Evolutionary conservation across 2,329 filamentous ascomycete species (phyloP), one percentile per base, ranked within the genome.

Genomic region (Ophiostoma angusticollis): DNA sequence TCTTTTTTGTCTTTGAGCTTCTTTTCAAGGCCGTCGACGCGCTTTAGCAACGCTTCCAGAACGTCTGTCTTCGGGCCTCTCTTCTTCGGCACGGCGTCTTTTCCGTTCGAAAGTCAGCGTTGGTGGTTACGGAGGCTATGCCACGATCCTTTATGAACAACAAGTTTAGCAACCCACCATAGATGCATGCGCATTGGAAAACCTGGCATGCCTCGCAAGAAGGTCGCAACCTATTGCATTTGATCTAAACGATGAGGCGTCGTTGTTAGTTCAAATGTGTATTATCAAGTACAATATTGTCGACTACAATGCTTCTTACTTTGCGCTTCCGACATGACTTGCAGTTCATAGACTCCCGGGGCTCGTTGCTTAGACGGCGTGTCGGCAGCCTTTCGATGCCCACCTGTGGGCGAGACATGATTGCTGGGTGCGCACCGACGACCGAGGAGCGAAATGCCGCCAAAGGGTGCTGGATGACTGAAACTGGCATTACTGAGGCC

Each of bases 321-420:
- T 93, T 93, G 63, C 85, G 72, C 62, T 93, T 93, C 50, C 85
- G 75, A 65, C 85, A 93, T 41, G 84, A 91, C 60, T 93, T 93
- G 74, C 85, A 93, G 59, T 93, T 93, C 85, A 93, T 93, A 24
- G 82, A 83, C 65, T 93, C 85, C 52, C 82, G 77, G 29, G 82
- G 83, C 57, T 91, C 82, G 51, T 74, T 80, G 58, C 70, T 77
- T 59, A 75, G 66, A 30, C 80, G 76, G 46, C 80, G 75, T 39
- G 78, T 70, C 19, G 81, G 80, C 48, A 89, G 64, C 45, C 83
- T 75, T 61, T 87, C 80, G 58, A 89, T 89, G 56, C 81, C 80
- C 52, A 87, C 78, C 63, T 84, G 80, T 21, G 80, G 80, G 52
- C 83, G 73, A 47, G 80, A 74, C 69, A 84, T 80, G 55, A 63